Evolutionary conservation across 2,329 filamentous ascomycete species (phyloP).

Genomic region (Knoxdaviesia capensis): DNA sequence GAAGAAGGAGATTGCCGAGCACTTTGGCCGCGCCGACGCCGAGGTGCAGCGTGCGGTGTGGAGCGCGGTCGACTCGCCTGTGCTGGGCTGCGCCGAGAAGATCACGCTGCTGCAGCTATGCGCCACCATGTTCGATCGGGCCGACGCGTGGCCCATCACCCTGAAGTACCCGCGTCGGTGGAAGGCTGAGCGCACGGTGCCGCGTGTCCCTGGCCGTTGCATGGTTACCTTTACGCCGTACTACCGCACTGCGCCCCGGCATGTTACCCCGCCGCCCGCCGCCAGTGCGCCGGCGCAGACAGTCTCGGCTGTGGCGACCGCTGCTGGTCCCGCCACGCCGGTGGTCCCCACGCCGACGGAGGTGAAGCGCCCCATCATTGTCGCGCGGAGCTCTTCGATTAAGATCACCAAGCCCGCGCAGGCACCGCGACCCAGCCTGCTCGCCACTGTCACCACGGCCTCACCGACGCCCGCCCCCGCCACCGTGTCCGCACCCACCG

Average conservation of each 20-base stretch:
- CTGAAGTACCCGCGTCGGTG: conserved; percentile 20
- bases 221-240: conserved; percentile 18
- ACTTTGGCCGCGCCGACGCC: conserved; percentile 16
- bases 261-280: conserved; percentile 1
- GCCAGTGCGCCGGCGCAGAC: not conserved
- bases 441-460: not conserved
- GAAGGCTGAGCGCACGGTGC: conserved; percentile 16
- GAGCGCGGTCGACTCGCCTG: conserved; percentile 19
- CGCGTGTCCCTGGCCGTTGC: conserved; percentile 16
- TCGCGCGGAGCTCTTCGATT: conserved; percentile 5
- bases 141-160: conserved; percentile 19
- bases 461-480: not conserved
- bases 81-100: conserved; percentile 19
- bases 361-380: conserved; percentile 5
- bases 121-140: conserved; percentile 25
- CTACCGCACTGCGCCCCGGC: conserved; percentile 11
- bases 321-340: not conserved
- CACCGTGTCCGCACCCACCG: not conserved
- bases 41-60: conserved; percentile 21
- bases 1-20: conserved; percentile 22
- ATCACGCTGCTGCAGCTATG: conserved; percentile 22
- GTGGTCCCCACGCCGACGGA: not conserved
- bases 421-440: not conserved
- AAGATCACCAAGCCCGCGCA: not conserved
- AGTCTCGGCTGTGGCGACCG: not conserved